Conservation (phyloP, 2,329 filamentous ascomycete genomes). For the Grosmannia penicillata region DNA sequence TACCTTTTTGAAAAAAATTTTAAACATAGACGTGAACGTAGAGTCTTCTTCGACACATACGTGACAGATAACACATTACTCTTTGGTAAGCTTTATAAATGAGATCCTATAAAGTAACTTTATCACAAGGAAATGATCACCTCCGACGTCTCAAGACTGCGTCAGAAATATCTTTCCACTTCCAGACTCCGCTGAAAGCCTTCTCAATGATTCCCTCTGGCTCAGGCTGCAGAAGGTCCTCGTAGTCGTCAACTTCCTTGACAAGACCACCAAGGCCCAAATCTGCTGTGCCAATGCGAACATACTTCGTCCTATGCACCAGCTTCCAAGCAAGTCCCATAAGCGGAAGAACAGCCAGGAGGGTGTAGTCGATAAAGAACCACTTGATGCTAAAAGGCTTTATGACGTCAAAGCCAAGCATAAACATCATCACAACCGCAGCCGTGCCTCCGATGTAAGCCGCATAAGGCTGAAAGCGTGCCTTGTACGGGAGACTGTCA, state of each 20-base stretch:
- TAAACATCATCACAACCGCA: neutral
- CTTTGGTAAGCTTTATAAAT: no score
- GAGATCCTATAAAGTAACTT: no score
- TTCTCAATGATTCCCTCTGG: neutral
- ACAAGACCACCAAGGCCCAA: slow-evolving; percentile 8
- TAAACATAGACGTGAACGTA: no score
- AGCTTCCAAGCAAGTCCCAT: neutral
- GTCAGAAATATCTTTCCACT: slow-evolving; percentile 1
- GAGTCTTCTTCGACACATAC: no score
- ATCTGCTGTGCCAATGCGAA: slow-evolving; percentile 7
- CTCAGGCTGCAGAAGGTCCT: neutral
- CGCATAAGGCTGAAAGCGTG: slow-evolving; percentile 18
- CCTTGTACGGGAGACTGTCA: slow-evolving; percentile 37
- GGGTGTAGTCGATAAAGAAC: slow-evolving; percentile 4
- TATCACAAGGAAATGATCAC: no score
- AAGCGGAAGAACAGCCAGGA: slow-evolving; percentile 1
- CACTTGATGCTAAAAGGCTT: slow-evolving; percentile 1
- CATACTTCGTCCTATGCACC: slow-evolving; percentile 1
- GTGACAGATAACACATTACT: no score
- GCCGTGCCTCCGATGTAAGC: slow-evolving; percentile 8
- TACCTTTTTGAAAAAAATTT: no score
- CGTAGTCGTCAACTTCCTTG: slow-evolving; percentile 23
- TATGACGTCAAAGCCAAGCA: slow-evolving; percentile 1
- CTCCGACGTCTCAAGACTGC: no score
- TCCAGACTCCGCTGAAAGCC: neutral